Conservation (phyloP, 2,329 filamentous ascomycete genomes). For the Colletotrichum paranaense region DNA sequence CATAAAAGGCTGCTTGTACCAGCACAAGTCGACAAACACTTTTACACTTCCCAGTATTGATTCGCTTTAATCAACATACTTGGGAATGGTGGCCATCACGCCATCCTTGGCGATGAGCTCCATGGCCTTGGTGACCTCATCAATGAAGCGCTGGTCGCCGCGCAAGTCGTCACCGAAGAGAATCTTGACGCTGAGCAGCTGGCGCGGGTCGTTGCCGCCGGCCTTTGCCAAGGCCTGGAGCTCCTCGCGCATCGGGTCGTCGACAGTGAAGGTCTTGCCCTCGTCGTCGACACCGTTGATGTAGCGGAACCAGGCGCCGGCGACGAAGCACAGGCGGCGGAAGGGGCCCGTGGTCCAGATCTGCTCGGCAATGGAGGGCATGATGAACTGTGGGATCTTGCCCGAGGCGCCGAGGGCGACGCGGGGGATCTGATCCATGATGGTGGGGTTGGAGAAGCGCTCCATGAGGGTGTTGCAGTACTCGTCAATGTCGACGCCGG, state of each 20-base stretch:
- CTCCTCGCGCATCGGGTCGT: constrained; percentile 61
- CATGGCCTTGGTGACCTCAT: constrained; percentile 59
- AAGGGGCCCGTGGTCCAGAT: constrained; percentile 58
- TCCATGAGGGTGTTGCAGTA: constrained; percentile 65
- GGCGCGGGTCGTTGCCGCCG: constrained; percentile 53
- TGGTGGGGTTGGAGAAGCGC: constrained; percentile 67
- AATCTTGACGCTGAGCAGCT: constrained; percentile 57
- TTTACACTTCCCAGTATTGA: background rate
- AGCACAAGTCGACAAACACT: background rate
- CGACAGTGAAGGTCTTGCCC: constrained; percentile 53
- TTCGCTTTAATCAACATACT: constrained; percentile 50
- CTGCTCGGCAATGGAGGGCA: constrained; percentile 57
- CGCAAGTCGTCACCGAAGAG: constrained; percentile 65
- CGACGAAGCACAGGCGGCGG: constrained; percentile 60
- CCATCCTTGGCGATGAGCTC: constrained; percentile 59
- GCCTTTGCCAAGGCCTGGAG: constrained; percentile 57
- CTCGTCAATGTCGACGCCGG: constrained; percentile 61
- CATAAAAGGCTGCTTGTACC: background rate
- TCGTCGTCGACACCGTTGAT: constrained; percentile 61
- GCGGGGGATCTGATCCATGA: constrained; percentile 65
- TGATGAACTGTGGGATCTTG: constrained; percentile 65
- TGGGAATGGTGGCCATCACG: constrained; percentile 59
- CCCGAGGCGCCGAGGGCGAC: constrained; percentile 63
- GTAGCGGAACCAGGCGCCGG: constrained; percentile 63
- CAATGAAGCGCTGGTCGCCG: constrained; percentile 57